Evolutionary conservation across 805 yeast genomes (phyloP), one percentile per base, ranked within the genome.

Genomic region (Candida succiphila): DNA sequence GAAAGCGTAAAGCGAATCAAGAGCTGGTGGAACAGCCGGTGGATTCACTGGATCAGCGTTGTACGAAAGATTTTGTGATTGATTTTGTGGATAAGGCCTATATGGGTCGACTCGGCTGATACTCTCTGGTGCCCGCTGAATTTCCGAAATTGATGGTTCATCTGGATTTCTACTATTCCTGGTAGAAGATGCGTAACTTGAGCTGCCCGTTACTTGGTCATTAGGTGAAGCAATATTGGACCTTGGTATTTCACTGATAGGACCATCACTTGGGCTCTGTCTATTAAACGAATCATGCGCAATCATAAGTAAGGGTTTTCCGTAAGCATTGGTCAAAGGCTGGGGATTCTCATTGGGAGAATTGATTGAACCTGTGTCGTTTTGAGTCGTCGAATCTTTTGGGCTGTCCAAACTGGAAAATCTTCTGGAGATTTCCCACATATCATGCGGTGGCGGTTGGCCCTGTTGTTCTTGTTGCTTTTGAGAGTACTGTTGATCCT

Each of bases 401-500:
- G n/a, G n/a, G n/a, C n/a, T n/a, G n/a, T n/a, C n/a, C n/a, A n/a
- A n/a, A n/a, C n/a, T n/a, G n/a, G n/a, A n/a, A n/a, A n/a, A n/a
- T n/a, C n/a, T n/a, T n/a, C n/a, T n/a, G n/a, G n/a, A n/a, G n/a
- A n/a, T n/a, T n/a, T n/a, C n/a, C n/a, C n/a, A n/a, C n/a, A n/a
- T n/a, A n/a, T 10, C 15, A 14, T n/a, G 29, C 6, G 17, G 6
- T 15, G 18, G 17, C 7, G 6, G 13, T 26, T n/a, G 29, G 6
- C 8, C 15, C 7, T 15, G 29, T 14, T 26, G 29, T 7, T 10
- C 10, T 14, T 26, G 29, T 14, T 26, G 29, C 7, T 10, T 9
- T 26, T 26, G 29, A 14, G 10, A 21, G 23, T 53, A 27, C 34
- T 39, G 43, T 14, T 41, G 41, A 26, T 43, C 44, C 28, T 55